These are phyloP conservation scores for Colletotrichum sp. DNA, from an alignment of 2,329 filamentous ascomycete genomes.

Conservation along the genomic window DNA sequence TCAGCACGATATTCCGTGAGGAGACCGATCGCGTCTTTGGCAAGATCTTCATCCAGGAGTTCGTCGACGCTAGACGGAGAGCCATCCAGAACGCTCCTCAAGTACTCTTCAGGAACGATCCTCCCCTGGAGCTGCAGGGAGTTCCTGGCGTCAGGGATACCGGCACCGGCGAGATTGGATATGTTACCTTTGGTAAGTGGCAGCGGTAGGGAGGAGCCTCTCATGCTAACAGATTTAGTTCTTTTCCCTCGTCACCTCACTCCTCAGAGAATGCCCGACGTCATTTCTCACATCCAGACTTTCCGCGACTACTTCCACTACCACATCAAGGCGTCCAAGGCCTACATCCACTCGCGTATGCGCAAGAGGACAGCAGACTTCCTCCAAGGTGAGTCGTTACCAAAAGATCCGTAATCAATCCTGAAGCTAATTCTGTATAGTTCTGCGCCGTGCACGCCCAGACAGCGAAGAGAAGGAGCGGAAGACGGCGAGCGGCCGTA, in stretches of 20 bases:
- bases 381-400: conserved; percentile 77
- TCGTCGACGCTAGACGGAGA: conserved; percentile 92
- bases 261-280: conserved; percentile 86
- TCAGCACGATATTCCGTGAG: conserved; percentile 97
- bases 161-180: conserved; percentile 87
- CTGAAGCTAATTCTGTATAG: conserved; percentile 46
- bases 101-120: conserved; percentile 94
- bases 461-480: conserved; percentile 97
- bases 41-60: conserved; percentile 98
- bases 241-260: conserved; percentile 96
- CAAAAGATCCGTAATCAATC: background rate
- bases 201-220: background rate
- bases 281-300: conserved; percentile 99
- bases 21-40: conserved; percentile 98
- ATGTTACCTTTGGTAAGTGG: conserved; percentile 90
- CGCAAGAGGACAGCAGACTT: conserved; percentile 97
- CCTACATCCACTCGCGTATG: conserved; percentile 99
- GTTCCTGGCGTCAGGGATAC: conserved; percentile 81
- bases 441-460: conserved; percentile 92
- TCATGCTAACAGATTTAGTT: conserved; percentile 56
- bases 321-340: conserved; percentile 99
- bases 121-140: conserved; percentile 87
- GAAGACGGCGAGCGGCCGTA: conserved; percentile 96
- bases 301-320: conserved; percentile 99
- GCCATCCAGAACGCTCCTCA: conserved; percentile 98